These are phyloP conservation scores for Pugionium dolabratum DNA, from an alignment of 345 rosid species.

Conservation along the genomic window DNA sequence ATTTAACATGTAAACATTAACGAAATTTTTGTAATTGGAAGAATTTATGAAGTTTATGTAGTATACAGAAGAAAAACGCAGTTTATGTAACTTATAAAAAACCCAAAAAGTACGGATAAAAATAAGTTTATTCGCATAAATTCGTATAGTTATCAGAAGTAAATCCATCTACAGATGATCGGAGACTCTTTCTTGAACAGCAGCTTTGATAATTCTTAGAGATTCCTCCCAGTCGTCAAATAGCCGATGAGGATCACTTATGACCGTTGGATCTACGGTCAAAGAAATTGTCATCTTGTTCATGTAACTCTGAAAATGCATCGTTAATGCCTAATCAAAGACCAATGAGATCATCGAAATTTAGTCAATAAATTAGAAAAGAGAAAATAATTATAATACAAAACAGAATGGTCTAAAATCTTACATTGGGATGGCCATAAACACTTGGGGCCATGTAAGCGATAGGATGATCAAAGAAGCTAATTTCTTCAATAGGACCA, in stretches of 20 bases:
- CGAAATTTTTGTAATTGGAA: no score
- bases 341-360: not conserved
- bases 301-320: conserved; percentile 80
- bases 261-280: conserved; percentile 64
- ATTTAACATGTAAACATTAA: no score
- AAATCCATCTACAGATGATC: not conserved
- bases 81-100: no score
- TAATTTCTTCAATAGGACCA: conserved; percentile 65
- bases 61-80: no score
- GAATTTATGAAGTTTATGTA: no score
- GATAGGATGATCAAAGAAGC: conserved; percentile 61
- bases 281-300: conserved; percentile 64
- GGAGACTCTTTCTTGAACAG: conserved; percentile 15
- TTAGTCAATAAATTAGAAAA: not conserved
- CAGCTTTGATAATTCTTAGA: conserved; percentile 50
- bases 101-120: no score
- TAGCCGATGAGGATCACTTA: conserved; percentile 68
- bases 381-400: not conserved
- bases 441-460: conserved; percentile 64
- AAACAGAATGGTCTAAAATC: conserved; percentile 4
- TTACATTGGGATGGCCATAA: conserved; percentile 61
- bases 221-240: conserved; percentile 59
- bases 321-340: conserved; percentile 62
- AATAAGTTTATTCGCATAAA: no score
- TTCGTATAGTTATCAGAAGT: no score